Conservation (phyloP, 208 protist genomes). For the Wallacemonas rigidus region DNA sequence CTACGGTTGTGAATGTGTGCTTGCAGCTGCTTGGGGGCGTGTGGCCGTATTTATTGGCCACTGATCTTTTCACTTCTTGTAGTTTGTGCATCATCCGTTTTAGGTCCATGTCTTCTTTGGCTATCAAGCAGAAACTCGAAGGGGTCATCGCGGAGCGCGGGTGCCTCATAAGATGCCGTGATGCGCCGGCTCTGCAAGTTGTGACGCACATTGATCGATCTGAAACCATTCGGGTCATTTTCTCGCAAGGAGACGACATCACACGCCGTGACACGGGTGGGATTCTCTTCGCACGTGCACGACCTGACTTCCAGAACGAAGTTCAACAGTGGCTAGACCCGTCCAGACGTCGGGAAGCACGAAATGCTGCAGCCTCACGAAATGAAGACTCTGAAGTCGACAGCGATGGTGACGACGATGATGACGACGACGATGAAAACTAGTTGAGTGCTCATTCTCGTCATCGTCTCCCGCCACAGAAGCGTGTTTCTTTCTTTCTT, state of each 20-base stretch:
- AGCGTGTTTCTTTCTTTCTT: conserved; percentile 15
- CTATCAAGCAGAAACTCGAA: not conserved
- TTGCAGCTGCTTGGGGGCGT: no score
- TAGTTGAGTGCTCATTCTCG: conserved; percentile 8
- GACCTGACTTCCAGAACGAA: conserved; percentile 31
- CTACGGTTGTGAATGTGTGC: no score
- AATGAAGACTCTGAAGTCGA: conserved; percentile 16
- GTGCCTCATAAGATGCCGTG: conserved; percentile 38
- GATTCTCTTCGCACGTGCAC: conserved; percentile 33
- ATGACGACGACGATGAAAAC: conserved; percentile 14
- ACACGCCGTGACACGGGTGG: not conserved
- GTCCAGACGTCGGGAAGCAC: conserved; percentile 17
- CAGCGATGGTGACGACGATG: conserved; percentile 22
- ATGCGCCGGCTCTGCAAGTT: conserved; percentile 45
- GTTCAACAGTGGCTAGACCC: conserved; percentile 52
- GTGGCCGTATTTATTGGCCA: no score
- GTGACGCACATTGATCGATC: conserved; percentile 41
- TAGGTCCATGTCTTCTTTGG: not conserved
- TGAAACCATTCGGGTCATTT: conserved; percentile 15
- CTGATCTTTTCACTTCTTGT: no score
- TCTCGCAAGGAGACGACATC: conserved; percentile 16
- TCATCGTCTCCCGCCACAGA: conserved; percentile 18
- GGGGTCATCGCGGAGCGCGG: conserved; percentile 35
- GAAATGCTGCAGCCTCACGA: conserved; percentile 6
- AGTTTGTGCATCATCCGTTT: no score